phyloP scores from a whole-genome alignment of 495 filamentous ascomycete genomes.

The Rhypophila decipiens region DNA sequence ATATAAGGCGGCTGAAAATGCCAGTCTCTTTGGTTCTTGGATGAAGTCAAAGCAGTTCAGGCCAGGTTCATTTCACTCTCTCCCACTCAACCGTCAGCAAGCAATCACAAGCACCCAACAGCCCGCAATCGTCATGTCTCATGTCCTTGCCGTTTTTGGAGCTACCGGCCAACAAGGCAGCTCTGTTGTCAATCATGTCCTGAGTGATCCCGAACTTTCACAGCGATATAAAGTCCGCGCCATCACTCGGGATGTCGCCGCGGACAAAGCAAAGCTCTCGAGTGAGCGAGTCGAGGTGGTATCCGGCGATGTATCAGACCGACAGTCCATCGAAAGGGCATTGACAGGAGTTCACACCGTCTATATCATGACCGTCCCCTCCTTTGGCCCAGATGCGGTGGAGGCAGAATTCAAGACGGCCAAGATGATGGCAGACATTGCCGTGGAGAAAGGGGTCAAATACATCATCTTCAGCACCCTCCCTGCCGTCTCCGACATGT shows the following conservation, averaged over 20 bases:
- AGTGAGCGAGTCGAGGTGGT: constrained; percentile 36
- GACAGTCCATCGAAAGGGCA: constrained; percentile 34
- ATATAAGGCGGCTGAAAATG: no score
- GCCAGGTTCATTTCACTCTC: no score
- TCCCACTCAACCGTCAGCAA: no score
- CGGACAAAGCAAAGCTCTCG: constrained; percentile 33
- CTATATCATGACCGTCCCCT: constrained; percentile 39
- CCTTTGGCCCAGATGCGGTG: constrained; percentile 24
- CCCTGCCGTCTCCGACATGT: no score
- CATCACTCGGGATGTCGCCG: constrained; percentile 47
- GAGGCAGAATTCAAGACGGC: no score
- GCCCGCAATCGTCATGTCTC: no score
- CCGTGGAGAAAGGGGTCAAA: no score
- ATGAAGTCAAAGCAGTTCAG: no score
- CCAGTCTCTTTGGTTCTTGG: no score
- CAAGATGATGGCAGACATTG: no score
- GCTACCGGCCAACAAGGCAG: constrained; percentile 59
- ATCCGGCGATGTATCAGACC: constrained; percentile 30
- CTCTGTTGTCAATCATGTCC: constrained; percentile 46
- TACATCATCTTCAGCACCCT: no score
- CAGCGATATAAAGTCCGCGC: constrained; percentile 47
- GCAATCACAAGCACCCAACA: no score
- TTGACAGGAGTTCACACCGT: constrained; percentile 41
- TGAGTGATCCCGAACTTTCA: constrained; percentile 42
- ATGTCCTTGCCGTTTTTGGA: constrained; percentile 50